Percentiles rank a stretch among this genome's conserved stretches.
Conservation (phyloP, 164 flowering plant genomes). For the Stephania yunnanensis region DNA sequence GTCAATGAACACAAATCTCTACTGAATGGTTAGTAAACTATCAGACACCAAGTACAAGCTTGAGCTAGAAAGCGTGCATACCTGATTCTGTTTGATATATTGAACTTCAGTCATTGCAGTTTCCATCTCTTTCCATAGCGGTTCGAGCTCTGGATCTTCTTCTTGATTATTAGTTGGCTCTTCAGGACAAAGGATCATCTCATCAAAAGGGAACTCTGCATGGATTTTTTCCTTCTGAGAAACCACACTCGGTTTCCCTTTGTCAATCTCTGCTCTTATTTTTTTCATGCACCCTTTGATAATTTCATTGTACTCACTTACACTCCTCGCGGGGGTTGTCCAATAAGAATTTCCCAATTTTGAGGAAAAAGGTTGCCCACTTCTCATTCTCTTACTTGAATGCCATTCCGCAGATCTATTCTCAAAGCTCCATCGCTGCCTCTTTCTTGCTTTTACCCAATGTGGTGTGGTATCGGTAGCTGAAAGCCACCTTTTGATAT, state of each 20-base stretch:
- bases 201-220: constrained; percentile 9
- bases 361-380: constrained; percentile 6
- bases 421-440: constrained; percentile 20
- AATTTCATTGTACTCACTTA: constrained; percentile 40
- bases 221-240: constrained; percentile 56
- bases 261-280: constrained; percentile 43
- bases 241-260: constrained; percentile 33
- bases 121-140: constrained; percentile 86
- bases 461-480: background rate
- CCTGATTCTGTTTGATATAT: constrained; percentile 41
- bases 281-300: constrained; percentile 64
- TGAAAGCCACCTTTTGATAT: background rate
- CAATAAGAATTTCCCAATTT: constrained; percentile 21
- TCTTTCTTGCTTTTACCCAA: background rate
- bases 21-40: background rate
- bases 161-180: constrained; percentile 16
- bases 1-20: background rate
- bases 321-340: constrained; percentile 16
- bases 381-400: constrained; percentile 11
- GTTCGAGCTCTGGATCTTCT: constrained; percentile 58
- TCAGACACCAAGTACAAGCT: background rate
- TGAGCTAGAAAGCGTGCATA: constrained; percentile 13
- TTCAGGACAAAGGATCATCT: constrained; percentile 11
- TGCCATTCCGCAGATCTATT: constrained; percentile 15
- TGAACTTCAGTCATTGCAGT: constrained; percentile 37